These are phyloP conservation scores for Debaryomyces psychrophilus DNA, from an alignment of 1,139 yeast species.

Conservation along the genomic window DNA sequence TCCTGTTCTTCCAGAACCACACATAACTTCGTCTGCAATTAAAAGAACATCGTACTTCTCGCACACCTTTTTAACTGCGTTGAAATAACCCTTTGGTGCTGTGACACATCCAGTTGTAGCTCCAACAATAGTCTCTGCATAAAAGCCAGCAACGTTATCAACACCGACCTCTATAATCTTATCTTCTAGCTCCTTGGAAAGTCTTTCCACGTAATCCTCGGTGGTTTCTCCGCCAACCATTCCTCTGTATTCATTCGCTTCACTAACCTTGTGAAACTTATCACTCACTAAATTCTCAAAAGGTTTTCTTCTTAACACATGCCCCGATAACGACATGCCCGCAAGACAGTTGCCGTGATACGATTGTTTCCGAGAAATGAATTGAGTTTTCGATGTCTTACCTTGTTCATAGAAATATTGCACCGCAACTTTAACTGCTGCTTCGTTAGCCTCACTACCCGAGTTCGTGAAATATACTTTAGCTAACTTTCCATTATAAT, in stretches of 20 bases:
- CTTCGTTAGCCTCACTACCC: constrained; percentile 25
- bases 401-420: constrained; percentile 24
- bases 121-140: constrained; percentile 19
- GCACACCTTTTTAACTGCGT: constrained; percentile 16
- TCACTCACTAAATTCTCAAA: constrained; percentile 17
- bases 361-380: constrained; percentile 22
- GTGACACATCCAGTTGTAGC: constrained; percentile 19
- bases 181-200: constrained; percentile 21
- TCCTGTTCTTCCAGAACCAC: constrained; percentile 23
- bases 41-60: constrained; percentile 20
- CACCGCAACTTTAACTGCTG: constrained; percentile 22
- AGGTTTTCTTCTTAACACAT: constrained; percentile 17
- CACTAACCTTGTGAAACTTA: constrained; percentile 19
- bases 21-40: constrained; percentile 22
- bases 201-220: constrained; percentile 17
- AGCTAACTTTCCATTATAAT: constrained; percentile 11
- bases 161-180: constrained; percentile 21
- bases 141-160: constrained; percentile 18
- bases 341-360: constrained; percentile 27
- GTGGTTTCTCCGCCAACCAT: constrained; percentile 17
- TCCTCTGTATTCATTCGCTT: constrained; percentile 14
- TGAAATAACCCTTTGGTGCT: constrained; percentile 19
- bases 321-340: constrained; percentile 20
- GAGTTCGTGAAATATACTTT: constrained; percentile 17
- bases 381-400: constrained; percentile 17